Base-by-base conservation (phyloP, 1,284 basidiomycete species). In the Ganoderma meredithae region DNA sequence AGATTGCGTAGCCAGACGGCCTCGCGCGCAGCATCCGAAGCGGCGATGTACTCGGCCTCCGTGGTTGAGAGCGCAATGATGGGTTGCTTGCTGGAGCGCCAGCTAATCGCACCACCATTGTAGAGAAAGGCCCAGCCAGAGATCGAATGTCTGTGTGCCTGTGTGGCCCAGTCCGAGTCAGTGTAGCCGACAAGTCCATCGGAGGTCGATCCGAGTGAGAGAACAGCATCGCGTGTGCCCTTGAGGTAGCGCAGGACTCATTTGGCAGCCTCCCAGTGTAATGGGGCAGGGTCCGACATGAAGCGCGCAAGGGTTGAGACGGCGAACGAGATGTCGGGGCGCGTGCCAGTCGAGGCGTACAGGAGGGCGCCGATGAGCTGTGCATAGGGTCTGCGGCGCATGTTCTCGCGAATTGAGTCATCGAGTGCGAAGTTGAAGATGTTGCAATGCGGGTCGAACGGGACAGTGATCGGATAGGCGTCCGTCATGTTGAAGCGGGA, bases 111-210 rank as follows among this genome's bases (percentile, higher is more conserved):
- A 22, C 67, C 70, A 4, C 60, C 60, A 1, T 25, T 31, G 40
- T 65, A 39, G 0, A 65, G 53, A 58, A 66, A 73, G 0, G 25
- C 62, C 55, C 70, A 69, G 7, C 70, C 72, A 0, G 64, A 80
- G 2, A 81, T 79, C 0, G 80, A 82, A 8, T 71, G 61, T 0
- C 75, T 66, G n/a, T 75, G 76, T 27, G 77, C 74, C 0, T 68
- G 62, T 53, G 78, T 78, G 40, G 77, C 76, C 13, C 77, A 83
- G 73, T 84, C 81, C 0, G 83, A 78, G 70, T 87, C 84, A 0
- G 79, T 77, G 69, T 78, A 86, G 0, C 80, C 83, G 6, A 74
- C n/a, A 0, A 85, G 73, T 3, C 65, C 60, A 3, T 39, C 25
- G 0, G 27, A 33, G 1, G 25, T 39, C 0, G 13, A 10, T 1